These are phyloP conservation scores for Colletotrichum sp. DNA, from an alignment of 2,329 filamentous ascomycete genomes.

Conservation along the genomic window DNA sequence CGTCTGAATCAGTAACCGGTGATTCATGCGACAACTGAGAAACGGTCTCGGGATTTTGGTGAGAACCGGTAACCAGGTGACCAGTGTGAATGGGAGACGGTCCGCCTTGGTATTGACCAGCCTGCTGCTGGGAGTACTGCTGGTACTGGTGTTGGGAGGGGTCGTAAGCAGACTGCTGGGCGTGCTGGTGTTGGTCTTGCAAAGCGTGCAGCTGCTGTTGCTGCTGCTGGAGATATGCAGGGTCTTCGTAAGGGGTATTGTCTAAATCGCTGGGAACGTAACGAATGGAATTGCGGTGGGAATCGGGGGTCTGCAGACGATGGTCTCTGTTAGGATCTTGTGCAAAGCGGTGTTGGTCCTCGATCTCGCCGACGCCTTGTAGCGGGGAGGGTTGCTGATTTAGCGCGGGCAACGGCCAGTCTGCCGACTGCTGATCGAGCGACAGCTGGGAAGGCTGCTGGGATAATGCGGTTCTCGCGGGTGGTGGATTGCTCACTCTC, in stretches of 20 bases:
- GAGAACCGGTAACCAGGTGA: constrained; percentile 36
- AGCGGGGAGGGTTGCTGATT: constrained; percentile 47
- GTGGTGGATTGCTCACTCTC: constrained; percentile 55
- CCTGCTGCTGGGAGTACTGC: constrained; percentile 28
- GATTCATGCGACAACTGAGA: constrained; percentile 70
- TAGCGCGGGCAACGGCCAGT: constrained; percentile 36
- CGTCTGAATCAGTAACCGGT: constrained; percentile 55
- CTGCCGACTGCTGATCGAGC: constrained; percentile 35
- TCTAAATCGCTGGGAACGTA: constrained; percentile 52
- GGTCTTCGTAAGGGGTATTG: constrained; percentile 51
- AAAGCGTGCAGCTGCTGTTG: constrained; percentile 31
- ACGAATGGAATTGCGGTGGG: constrained; percentile 49
- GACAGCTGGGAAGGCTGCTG: constrained; percentile 38
- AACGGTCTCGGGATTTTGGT: constrained; percentile 62
- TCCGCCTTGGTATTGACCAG: constrained; percentile 33
- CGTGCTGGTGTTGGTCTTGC: constrained; percentile 37
- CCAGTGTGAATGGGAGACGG: constrained; percentile 39
- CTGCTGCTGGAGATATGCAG: constrained; percentile 46
- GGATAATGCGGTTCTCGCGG: constrained; percentile 46
- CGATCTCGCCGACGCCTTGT: constrained; percentile 47
- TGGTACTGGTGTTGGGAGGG: constrained; percentile 38
- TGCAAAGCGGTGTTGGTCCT: constrained; percentile 36
- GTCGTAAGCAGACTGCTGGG: constrained; percentile 45
- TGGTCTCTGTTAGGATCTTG: constrained; percentile 45
- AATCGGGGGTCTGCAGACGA: constrained; percentile 44